These are phyloP conservation scores for Dactylellina haptotyla DNA, from an alignment of 2,329 filamentous ascomycete genomes.

Conservation along the genomic window DNA sequence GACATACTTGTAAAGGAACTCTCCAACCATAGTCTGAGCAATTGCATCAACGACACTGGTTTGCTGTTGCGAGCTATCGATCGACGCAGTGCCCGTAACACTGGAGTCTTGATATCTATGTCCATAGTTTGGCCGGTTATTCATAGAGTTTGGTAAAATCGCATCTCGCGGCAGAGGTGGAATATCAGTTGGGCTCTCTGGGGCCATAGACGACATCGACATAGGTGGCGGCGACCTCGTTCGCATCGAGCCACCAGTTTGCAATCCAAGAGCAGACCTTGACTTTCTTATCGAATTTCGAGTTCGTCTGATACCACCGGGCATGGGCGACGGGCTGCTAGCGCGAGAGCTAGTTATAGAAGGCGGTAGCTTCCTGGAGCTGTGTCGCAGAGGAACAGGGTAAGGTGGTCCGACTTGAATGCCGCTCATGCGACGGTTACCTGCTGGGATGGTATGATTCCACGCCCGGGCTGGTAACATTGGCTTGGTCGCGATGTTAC, in stretches of 20 bases:
- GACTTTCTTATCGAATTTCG: constrained; percentile 75
- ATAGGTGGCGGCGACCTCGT: constrained; percentile 73
- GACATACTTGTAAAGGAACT: constrained; percentile 95
- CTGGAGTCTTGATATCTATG: constrained; percentile 53
- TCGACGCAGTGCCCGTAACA: constrained; percentile 64
- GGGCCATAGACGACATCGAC: constrained; percentile 73
- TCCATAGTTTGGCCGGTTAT: constrained; percentile 59
- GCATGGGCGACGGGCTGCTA: constrained; percentile 65
- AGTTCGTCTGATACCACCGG: constrained; percentile 58
- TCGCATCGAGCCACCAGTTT: constrained; percentile 66
- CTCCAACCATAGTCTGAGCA: constrained; percentile 97
- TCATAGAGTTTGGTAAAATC: constrained; percentile 64
- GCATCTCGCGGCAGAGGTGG: constrained; percentile 63
- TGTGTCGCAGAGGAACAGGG: constrained; percentile 88
- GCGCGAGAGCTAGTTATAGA: constrained; percentile 74
- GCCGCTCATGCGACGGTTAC: constrained; percentile 54
- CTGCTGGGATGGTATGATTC: constrained; percentile 35
- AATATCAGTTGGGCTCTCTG: constrained; percentile 76
- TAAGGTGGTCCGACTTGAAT: constrained; percentile 74
- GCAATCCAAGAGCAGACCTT: constrained; percentile 79
- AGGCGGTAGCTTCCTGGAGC: constrained; percentile 78
- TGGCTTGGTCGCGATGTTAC: constrained; percentile 60
- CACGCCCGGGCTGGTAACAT: constrained; percentile 51
- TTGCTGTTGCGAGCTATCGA: constrained; percentile 71
- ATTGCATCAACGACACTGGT: constrained; percentile 93